A percentile compares a stretch with the other conserved stretches of the same genome.
These are phyloP conservation scores for Termitomyces sp. DNA, from an alignment of 768 basidiomycete genomes.

Conservation along the genomic window DNA sequence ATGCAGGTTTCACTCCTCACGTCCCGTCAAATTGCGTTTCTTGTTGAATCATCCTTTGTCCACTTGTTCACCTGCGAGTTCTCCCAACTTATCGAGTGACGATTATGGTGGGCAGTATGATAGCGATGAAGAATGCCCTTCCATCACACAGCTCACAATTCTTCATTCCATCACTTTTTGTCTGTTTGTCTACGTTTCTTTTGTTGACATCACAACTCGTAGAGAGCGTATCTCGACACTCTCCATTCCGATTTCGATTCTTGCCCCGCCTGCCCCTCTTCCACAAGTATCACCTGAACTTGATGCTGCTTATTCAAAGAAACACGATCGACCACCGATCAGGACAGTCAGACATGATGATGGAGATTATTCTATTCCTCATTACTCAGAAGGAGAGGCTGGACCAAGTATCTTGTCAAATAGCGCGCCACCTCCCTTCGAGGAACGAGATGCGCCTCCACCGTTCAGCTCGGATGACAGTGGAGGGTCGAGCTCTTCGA, in stretches of 20 bases:
- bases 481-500: slow-evolving; percentile 53
- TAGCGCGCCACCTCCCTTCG: slow-evolving; percentile 78
- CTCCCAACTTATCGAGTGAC: slow-evolving; percentile 35
- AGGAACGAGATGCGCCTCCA: slow-evolving; percentile 77
- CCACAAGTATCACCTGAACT: slow-evolving; percentile 71
- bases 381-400: slow-evolving; percentile 66
- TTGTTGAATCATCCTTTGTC: slow-evolving; percentile 65
- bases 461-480: slow-evolving; percentile 57
- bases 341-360: slow-evolving; percentile 71
- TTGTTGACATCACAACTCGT: slow-evolving; percentile 64
- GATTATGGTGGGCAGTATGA: slow-evolving; percentile 44
- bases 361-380: slow-evolving; percentile 50
- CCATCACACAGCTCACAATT: slow-evolving; percentile 77
- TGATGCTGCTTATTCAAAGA: slow-evolving; percentile 79
- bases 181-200: slow-evolving; percentile 68
- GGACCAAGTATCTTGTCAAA: slow-evolving; percentile 66
- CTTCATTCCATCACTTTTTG: slow-evolving; percentile 81
- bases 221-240: slow-evolving; percentile 64
- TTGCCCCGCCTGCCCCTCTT: slow-evolving; percentile 73
- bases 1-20: slow-evolving; percentile 80
- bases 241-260: slow-evolving; percentile 62
- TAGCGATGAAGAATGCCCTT: slow-evolving; percentile 60
- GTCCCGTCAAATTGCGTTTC: slow-evolving; percentile 72
- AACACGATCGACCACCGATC: slow-evolving; percentile 76
- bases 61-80: slow-evolving; percentile 42